Evolutionary conservation across 2,329 filamentous ascomycete species (phyloP).

Genomic region (Colletotrichum spaethianum): DNA sequence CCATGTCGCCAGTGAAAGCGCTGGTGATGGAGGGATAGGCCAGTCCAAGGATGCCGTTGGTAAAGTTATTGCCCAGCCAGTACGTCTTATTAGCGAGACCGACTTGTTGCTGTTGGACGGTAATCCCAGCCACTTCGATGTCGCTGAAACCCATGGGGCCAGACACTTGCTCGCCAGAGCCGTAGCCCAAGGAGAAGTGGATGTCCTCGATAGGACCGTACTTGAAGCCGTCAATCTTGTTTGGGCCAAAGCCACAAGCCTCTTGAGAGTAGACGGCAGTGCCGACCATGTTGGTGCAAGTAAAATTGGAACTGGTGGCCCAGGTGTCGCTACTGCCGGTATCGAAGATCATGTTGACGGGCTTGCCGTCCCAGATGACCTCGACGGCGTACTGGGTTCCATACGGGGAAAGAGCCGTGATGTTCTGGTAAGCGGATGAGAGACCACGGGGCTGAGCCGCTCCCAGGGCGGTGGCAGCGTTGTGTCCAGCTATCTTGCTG

Average conservation of each 20-base stretch:
- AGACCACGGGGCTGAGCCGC: slow-evolving; percentile 35
- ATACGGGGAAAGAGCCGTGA: slow-evolving; percentile 54
- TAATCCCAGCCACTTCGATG: slow-evolving; percentile 61
- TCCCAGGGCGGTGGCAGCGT: slow-evolving; percentile 49
- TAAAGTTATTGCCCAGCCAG: slow-evolving; percentile 67
- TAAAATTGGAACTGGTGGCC: slow-evolving; percentile 58
- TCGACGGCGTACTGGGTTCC: slow-evolving; percentile 60
- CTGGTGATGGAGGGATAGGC: slow-evolving; percentile 66
- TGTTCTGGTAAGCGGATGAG: slow-evolving; percentile 52
- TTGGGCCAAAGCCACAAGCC: slow-evolving; percentile 58
- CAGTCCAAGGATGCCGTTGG: slow-evolving; percentile 65
- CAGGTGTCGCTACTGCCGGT: slow-evolving; percentile 68
- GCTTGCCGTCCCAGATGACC: slow-evolving; percentile 56
- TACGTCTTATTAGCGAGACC: slow-evolving; percentile 64
- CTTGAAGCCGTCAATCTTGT: slow-evolving; percentile 56
- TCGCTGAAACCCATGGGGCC: slow-evolving; percentile 64
- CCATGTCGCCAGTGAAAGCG: slow-evolving; percentile 58
- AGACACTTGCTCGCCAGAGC: slow-evolving; percentile 63
- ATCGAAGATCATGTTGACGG: slow-evolving; percentile 61
- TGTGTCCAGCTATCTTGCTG: slow-evolving; percentile 44
- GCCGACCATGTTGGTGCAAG: slow-evolving; percentile 57
- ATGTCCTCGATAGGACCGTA: slow-evolving; percentile 55
- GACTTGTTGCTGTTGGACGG: slow-evolving; percentile 61
- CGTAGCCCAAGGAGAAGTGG: slow-evolving; percentile 63
- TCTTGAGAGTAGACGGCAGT: slow-evolving; percentile 46